Percentiles rank a stretch among this genome's conserved stretches.
Conservation (phyloP, 805 yeast genomes). For the Kurtzmaniella cleridarum region DNA sequence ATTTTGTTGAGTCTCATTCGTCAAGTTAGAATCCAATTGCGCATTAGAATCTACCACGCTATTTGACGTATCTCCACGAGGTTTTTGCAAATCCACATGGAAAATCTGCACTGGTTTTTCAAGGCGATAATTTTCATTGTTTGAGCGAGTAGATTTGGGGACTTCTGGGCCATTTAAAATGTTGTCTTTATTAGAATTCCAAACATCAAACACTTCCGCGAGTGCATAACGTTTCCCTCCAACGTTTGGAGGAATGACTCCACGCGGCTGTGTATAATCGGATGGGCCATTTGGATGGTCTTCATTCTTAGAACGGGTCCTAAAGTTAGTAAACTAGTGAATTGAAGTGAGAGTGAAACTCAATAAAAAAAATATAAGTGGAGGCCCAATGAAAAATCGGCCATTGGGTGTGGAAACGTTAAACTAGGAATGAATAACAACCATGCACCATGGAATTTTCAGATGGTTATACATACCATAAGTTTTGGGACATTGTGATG, state of each 20-base stretch:
- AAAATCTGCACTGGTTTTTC: constrained; percentile 27
- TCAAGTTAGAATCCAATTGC: not conserved
- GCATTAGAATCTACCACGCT: constrained; percentile 4
- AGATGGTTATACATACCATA: constrained; percentile 7
- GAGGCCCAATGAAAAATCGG: not conserved
- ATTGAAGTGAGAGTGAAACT: not conserved
- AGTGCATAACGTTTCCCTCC: constrained; percentile 43
- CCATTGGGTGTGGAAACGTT: not conserved
- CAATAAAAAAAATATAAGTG: not conserved
- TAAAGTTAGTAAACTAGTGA: no score
- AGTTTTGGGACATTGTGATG: constrained; percentile 8
- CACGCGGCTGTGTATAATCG: not conserved
- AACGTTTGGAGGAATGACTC: constrained; percentile 30
- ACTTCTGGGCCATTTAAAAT: constrained; percentile 11
- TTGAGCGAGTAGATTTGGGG: not conserved
- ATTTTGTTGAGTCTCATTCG: not conserved
- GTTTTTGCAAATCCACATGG: constrained; percentile 28
- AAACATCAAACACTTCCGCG: constrained; percentile 49
- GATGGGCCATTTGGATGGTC: not conserved
- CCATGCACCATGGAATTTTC: not conserved
- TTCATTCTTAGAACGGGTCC: not conserved
- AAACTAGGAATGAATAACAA: not conserved
- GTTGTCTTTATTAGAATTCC: constrained; percentile 32
- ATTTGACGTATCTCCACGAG: constrained; percentile 1
- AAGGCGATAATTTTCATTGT: constrained; percentile 25